Conservation (phyloP, 179 eudicot species). For the Nepenthes alata region DNA sequence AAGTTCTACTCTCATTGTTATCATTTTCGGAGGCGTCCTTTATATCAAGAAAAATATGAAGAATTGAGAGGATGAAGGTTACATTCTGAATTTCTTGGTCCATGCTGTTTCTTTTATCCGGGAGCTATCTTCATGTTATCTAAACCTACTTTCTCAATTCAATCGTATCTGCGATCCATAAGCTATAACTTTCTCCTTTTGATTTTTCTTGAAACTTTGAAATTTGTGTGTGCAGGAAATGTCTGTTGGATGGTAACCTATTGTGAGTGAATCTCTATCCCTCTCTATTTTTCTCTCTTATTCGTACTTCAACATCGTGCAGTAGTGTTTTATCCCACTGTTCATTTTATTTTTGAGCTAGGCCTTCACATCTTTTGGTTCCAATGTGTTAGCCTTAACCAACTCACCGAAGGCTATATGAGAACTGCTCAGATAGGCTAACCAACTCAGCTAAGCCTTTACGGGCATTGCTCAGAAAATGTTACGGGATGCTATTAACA, state of each 20-base stretch:
- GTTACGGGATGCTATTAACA: background rate
- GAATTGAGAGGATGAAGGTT: background rate
- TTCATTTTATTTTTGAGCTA: background rate
- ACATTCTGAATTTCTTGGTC: background rate
- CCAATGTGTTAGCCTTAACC: background rate
- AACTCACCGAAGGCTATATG: background rate
- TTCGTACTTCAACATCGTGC: background rate
- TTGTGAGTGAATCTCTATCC: conserved; percentile 40
- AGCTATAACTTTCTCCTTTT: background rate
- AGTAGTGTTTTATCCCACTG: background rate
- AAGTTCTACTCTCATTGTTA: conserved; percentile 7
- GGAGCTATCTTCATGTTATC: too few species aligned
- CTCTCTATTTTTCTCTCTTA: background rate
- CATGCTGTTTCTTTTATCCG: too few species aligned
- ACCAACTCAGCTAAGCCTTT: background rate
- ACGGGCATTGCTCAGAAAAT: too few species aligned
- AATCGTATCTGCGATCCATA: background rate
- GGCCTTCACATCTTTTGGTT: background rate
- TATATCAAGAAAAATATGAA: too few species aligned
- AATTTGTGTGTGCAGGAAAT: conserved; percentile 34
- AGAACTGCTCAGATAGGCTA: background rate
- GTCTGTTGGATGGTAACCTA: conserved; percentile 71
- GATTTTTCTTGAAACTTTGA: conserved; percentile 4
- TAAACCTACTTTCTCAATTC: too few species aligned
- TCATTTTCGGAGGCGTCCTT: background rate